Base-by-base conservation (phyloP, 1,284 basidiomycete genomes). In the Abortiporus biennis region DNA sequence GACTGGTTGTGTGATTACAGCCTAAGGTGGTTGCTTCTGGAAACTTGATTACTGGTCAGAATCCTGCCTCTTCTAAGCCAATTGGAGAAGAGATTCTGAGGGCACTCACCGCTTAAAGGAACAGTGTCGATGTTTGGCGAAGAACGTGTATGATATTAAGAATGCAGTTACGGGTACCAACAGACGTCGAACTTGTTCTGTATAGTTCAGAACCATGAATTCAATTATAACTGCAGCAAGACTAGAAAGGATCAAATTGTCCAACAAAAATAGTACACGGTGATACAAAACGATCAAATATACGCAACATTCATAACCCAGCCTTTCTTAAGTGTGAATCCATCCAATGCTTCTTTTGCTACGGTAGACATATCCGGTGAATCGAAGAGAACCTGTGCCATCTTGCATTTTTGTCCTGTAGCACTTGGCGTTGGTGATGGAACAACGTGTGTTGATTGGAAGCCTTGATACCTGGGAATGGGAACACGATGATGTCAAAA, bases 261-360 rank as follows among this genome's bases (percentile, higher is more conserved):
- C n/a, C n/a, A n/a, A 29, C 27, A 29, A 29, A 8, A 29, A n/a
- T 29, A n/a, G 27, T 33, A 43, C 29, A 40, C 27, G n/a, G 17
- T 46, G 17, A 35, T 42, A 54, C 21, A 49, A 54, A 54, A 38
- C 51, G 11, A 43, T 76, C 66, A 85, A 55, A 81, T 76, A 63
- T 78, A 86, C 40, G 69, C 72, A 44, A 92, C 86, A 41, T 72
- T 72, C 85, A 92, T 89, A 47, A 75, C 66, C 80, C 85, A 88
- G 34, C 78, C 85, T 53, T 85, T 84, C 66, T 89, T 88, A 47
- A 92, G 65, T 27, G 81, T 74, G 61, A 90, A 91, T 41, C 80
- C 82, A 58, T 91, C 74, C 48, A 92, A 59, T 5, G 83, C 87
- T 43, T 84, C 77, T 66, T 81, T 87, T 43, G 90, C 90, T 8